These are phyloP conservation scores for Fusarium sp. DNA, from an alignment of 2,329 filamentous ascomycete genomes.

Conservation along the genomic window DNA sequence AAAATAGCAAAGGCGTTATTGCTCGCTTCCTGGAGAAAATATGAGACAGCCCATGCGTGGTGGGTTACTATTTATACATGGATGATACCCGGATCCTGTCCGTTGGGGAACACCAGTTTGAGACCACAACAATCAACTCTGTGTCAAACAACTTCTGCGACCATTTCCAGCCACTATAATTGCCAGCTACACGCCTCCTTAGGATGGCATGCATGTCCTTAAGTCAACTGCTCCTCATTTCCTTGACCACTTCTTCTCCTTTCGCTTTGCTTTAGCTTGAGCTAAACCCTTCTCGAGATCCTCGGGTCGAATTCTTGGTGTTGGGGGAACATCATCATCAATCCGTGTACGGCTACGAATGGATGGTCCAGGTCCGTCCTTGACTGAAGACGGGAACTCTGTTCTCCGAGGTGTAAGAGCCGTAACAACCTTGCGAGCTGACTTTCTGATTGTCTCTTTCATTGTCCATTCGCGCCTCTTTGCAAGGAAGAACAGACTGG, in stretches of 20 bases:
- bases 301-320: constrained; percentile 66
- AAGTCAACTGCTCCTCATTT: constrained; percentile 17
- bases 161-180: constrained; percentile 1
- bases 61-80: constrained; percentile 50
- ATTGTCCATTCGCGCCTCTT: constrained; percentile 91
- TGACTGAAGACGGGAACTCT: constrained; percentile 73
- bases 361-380: constrained; percentile 54
- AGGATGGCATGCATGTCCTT: not conserved
- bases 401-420: constrained; percentile 73
- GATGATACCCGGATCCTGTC: constrained; percentile 52
- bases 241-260: constrained; percentile 48
- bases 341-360: constrained; percentile 61
- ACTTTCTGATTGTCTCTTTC: constrained; percentile 78
- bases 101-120: constrained; percentile 38
- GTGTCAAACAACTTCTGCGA: constrained; percentile 9
- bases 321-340: constrained; percentile 71
- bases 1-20: constrained; percentile 45
- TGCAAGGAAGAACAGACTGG: constrained; percentile 81
- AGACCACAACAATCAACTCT: constrained; percentile 18
- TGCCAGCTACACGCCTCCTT: not conserved
- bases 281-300: constrained; percentile 73
- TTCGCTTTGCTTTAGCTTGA: constrained; percentile 56
- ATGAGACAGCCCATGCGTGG: constrained; percentile 44
- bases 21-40: constrained; percentile 44
- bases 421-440: constrained; percentile 73